Conservation (phyloP, 192 early-diverging fungal genomes). For the Podila horticola region DNA sequence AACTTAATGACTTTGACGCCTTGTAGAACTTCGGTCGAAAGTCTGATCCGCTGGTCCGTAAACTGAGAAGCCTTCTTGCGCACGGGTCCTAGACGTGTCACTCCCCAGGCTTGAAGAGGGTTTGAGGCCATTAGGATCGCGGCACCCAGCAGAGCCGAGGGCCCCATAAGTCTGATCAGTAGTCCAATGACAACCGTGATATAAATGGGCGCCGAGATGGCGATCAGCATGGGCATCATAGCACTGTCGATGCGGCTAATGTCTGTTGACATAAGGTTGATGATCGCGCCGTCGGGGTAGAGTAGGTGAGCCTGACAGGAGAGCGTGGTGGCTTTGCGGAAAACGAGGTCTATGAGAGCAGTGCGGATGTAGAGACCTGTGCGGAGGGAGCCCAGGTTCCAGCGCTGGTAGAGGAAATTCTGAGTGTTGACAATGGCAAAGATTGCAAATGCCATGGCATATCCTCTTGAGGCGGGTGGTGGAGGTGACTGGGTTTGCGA, state of each 20-base stretch:
- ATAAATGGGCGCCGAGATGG: constrained; percentile 3
- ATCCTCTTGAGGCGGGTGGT: neutral
- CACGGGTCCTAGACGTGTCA: constrained; percentile 4
- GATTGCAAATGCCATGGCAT: neutral
- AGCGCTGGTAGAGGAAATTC: neutral
- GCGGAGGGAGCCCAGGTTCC: constrained; percentile 1
- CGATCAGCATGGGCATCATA: constrained; percentile 9
- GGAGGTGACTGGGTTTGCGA: constrained; percentile 2
- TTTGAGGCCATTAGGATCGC: constrained; percentile 5
- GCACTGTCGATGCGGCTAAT: constrained; percentile 24
- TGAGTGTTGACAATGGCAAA: neutral
- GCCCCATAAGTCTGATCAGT: constrained; percentile 11
- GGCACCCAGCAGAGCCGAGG: constrained; percentile 19
- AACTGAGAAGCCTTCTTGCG: constrained; percentile 20
- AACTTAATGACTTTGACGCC: constrained; percentile 69
- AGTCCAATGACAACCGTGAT: neutral
- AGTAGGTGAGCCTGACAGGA: constrained; percentile 10
- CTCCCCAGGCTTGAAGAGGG: constrained; percentile 16
- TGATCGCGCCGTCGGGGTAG: constrained; percentile 42
- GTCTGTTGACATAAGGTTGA: constrained; percentile 58
- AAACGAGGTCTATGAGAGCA: constrained; percentile 26
- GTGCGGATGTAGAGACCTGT: constrained; percentile 19
- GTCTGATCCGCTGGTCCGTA: constrained; percentile 60
- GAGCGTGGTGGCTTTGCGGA: constrained; percentile 21
- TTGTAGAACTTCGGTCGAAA: constrained; percentile 59